phyloP scores from a whole-genome alignment of 805 yeast species.

The Myxozyma udenii region DNA sequence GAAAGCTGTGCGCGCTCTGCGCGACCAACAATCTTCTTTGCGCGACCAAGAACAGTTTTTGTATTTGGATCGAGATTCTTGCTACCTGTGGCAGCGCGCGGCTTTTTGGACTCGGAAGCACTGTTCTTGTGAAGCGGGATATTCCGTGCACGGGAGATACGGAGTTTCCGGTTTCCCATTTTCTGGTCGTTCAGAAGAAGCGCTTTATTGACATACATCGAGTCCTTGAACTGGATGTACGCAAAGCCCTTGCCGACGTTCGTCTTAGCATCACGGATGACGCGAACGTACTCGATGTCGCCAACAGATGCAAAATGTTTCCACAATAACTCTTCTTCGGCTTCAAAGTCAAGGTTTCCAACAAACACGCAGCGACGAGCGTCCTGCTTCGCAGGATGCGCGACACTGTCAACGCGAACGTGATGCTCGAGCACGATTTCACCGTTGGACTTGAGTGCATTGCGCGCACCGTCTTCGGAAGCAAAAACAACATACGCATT shows the following conservation, averaged over 20 bases:
- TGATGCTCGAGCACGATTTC: slow-evolving; percentile 67
- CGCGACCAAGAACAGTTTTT: slow-evolving; percentile 77
- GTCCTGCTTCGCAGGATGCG: slow-evolving; percentile 85
- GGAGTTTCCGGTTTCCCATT: slow-evolving; percentile 55
- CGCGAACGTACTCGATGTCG: slow-evolving; percentile 81
- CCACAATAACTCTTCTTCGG: slow-evolving; percentile 87
- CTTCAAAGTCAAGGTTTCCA: slow-evolving; percentile 92
- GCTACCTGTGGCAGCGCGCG: slow-evolving; percentile 30
- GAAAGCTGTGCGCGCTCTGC: slow-evolving; percentile 68
- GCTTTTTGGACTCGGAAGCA: slow-evolving; percentile 19
- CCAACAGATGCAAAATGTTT: slow-evolving; percentile 64
- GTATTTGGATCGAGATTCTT: slow-evolving; percentile 57
- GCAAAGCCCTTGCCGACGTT: slow-evolving; percentile 98
- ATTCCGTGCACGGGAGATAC: slow-evolving; percentile 69
- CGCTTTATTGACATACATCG: slow-evolving; percentile 74
- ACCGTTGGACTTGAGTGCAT: slow-evolving; percentile 58
- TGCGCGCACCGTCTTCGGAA: slow-evolving; percentile 45
- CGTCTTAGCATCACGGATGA: slow-evolving; percentile 87
- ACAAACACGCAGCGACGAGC: slow-evolving; percentile 81
- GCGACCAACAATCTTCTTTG: slow-evolving; percentile 67
- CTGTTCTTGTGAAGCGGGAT: slow-evolving; percentile 10
- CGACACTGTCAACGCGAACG: slow-evolving; percentile 85
- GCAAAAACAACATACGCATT: slow-evolving; percentile 86
- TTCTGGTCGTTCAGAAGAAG: slow-evolving; percentile 70
- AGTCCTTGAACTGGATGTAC: slow-evolving; percentile 75